Evolutionary conservation across 108 stramenopile genomes (phyloP).

Genomic region (Cyclostephanos tholiformis): DNA sequence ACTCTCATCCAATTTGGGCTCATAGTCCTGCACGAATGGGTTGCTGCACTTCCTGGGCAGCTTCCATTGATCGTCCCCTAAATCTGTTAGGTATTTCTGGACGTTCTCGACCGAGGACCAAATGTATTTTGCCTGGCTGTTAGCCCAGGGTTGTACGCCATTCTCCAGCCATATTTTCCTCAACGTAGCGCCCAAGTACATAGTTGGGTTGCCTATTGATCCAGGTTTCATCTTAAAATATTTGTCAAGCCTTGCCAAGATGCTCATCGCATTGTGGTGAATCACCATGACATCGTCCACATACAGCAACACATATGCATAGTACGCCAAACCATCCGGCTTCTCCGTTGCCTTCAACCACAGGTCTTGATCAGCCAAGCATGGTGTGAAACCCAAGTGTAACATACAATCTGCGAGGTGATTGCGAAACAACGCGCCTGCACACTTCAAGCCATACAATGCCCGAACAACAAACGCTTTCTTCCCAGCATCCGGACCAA

Average conservation of each 20-base stretch:
- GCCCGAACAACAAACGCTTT: conserved; percentile 23
- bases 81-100: conserved; percentile 18
- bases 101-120: conserved; percentile 45
- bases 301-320: conserved; percentile 30
- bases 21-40: conserved; percentile 16
- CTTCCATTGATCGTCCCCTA: not conserved
- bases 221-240: conserved; percentile 9
- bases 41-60: not conserved
- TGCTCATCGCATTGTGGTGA: not conserved
- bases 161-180: conserved; percentile 33
- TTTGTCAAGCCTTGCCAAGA: not conserved
- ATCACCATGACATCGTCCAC: conserved; percentile 26
- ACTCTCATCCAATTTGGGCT: conserved; percentile 34
- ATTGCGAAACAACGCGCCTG: conserved; percentile 3
- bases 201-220: conserved; percentile 42
- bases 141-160: conserved; percentile 41
- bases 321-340: conserved; percentile 23
- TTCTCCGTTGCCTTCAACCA: conserved; percentile 27
- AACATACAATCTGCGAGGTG: conserved; percentile 24
- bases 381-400: conserved; percentile 24
- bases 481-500: conserved; percentile 16
- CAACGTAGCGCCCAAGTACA: conserved; percentile 48
- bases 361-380: conserved; percentile 22
- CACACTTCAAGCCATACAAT: conserved; percentile 41
- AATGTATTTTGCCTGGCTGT: conserved; percentile 42